Evolutionary conservation across 116 monocot species (phyloP), one percentile per base, ranked within the genome.

Genomic region (Dioscorea cayenensis): DNA sequence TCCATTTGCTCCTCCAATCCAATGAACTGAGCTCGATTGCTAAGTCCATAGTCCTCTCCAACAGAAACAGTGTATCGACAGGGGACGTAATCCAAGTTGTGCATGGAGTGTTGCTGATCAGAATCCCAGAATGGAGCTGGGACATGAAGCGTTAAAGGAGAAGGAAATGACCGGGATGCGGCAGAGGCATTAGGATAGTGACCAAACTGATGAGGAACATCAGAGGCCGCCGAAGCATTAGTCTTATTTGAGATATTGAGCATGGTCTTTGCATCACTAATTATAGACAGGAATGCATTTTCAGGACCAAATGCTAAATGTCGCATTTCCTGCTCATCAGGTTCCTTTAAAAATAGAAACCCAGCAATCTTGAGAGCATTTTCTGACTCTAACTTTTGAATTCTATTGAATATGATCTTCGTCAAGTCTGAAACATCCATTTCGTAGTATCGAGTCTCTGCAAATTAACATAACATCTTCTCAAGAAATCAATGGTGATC

Each of bases 301-400:
- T 89, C 85, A 43, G 55, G 36, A 14, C 76, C 77, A 38, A 83
- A 52, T 8, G 85, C 82, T 52, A 73, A 78, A 50, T 76, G 78
- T 48, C 76, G 63, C 14, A 86, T 68, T 75, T 89, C 83, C 66
- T 85, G 35, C 27, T 71, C 66, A 65, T 23, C 13, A 21, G 76
- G 64, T 49, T 73, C 69, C 37, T 67, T 66, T 28, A 85, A 36
- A 10, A 85, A 71, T 67, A 89, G 83, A 72, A 75, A 81, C 16
- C 85, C 89, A 25, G 77, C 71, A 52, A 85, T 83, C 65, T 83
- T 83, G 1, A 70, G 70, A 18, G 86, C 80, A 74, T 74, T 78
- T n/a, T 81, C 83, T 10, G 83, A 81, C 14, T 89, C 85, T 7
- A 81, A 27, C n/a, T 78, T 76, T 35, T 74, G 73, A 28, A 83